Evolutionary conservation across 495 filamentous ascomycete species (phyloP), one percentile per base, ranked within the genome.

Genomic region (Aspergillus haitiensis): DNA sequence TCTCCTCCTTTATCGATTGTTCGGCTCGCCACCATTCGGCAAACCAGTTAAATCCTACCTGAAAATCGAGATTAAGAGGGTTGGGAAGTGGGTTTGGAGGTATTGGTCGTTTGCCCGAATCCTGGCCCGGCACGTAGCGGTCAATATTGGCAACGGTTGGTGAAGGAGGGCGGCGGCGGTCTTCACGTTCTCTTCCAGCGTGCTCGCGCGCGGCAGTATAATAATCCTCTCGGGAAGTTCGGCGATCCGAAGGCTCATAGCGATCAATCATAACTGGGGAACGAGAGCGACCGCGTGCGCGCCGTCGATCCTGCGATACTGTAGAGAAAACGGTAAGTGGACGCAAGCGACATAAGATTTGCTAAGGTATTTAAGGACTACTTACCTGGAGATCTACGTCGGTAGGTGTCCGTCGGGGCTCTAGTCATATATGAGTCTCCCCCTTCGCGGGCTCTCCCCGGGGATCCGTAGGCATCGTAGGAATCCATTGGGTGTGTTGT

Each of bases 11-110:
- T 58, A 95, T 87, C 31, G 81, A 81, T 69, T 95, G 89, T 65
- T 96, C 92, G 9, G 82, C 75, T 56, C 92, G 81, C 92, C 93
- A 97, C 94, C 94, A 99, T 72, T 98, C 95, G 7, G 91, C 89
- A 68, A 95, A 99, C 74, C 87, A 98, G 27, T 89, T 96, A 75
- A 98, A 98, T 0, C 94, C 93, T 50, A 97, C 94, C 70, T 97
- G 93, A 62, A 88, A 96, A 12, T 96, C 89, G 9, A 98, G 80
- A 51, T 83, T 88, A 54, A 92, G 78, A 7, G 94, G 94, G 64
- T 98, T 90, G 13, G 86, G 80, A 36, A 97, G 71, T 4, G 88
- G 90, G 65, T 96, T 96, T 4, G 76, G 75, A 7, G 82, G 75
- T n/a, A 88, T 72, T 9, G 78, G 74, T 12, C 88, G 82, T 15